Percentiles rank a stretch among this genome's conserved stretches.
These are phyloP conservation scores for Rutstroemia sp. DNA, from an alignment of 2,329 filamentous ascomycete species.

Conservation along the genomic window DNA sequence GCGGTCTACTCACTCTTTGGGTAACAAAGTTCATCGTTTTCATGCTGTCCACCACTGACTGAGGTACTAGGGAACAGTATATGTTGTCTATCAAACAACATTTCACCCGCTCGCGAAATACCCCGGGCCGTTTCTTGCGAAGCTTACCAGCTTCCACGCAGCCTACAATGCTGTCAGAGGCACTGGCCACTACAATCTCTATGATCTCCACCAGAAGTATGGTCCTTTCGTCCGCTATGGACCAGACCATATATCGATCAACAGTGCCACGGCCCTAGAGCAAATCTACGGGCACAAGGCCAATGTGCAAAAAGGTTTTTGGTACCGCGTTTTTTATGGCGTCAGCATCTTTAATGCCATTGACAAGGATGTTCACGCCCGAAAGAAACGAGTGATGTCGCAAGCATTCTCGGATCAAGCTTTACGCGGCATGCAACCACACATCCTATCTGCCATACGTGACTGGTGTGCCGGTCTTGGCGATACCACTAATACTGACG, in stretches of 20 bases:
- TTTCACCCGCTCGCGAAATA: slow-evolving; percentile 62
- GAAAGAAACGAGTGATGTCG: background rate
- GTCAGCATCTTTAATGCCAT: background rate
- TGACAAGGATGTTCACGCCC: background rate
- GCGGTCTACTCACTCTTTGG: too few relatives aligned
- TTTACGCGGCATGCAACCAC: background rate
- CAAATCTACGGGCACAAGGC: background rate
- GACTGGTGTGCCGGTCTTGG: background rate
- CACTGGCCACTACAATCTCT: slow-evolving; percentile 67
- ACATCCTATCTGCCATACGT: background rate
- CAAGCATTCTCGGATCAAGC: background rate
- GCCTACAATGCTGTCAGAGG: slow-evolving; percentile 70
- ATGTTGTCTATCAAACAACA: slow-evolving; percentile 46
- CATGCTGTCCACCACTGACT: too few relatives aligned
- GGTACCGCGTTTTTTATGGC: background rate
- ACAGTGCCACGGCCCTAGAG: background rate
- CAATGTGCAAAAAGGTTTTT: background rate
- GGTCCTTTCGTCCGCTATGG: slow-evolving; percentile 55
- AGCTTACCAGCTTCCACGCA: slow-evolving; percentile 55
- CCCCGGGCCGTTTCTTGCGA: slow-evolving; percentile 56
- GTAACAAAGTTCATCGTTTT: too few relatives aligned
- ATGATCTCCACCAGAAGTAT: slow-evolving; percentile 63
- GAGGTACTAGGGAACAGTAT: too few relatives aligned
- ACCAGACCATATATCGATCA: background rate
- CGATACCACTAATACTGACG: too few relatives aligned